A percentile compares a stretch with the other conserved stretches of the same genome.
These are phyloP conservation scores for Dunaliella primolecta DNA, from an alignment of 139 green algal genomes.

Conservation along the genomic window DNA sequence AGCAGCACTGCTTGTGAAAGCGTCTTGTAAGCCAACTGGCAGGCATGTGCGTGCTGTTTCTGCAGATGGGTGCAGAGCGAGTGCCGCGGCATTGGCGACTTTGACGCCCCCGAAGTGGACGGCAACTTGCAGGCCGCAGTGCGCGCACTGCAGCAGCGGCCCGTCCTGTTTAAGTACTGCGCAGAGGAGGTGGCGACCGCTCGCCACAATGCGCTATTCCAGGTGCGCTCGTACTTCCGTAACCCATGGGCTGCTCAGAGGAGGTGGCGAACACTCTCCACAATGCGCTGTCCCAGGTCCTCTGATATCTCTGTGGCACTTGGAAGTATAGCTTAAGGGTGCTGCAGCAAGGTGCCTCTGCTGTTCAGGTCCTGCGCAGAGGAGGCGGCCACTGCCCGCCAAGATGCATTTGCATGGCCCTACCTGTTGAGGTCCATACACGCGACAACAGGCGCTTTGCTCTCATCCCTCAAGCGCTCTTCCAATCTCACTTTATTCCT, in stretches of 20 bases:
- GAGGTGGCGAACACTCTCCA: too few relatives aligned
- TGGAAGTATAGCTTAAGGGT: too few relatives aligned
- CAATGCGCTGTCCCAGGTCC: background rate
- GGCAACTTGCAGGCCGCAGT: slow-evolving; percentile 74
- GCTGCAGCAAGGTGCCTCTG: slow-evolving; percentile 81
- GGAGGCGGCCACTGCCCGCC: slow-evolving; percentile 84
- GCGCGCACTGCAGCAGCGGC: slow-evolving; percentile 72
- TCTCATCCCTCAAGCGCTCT: too few relatives aligned
- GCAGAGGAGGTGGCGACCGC: slow-evolving; percentile 88
- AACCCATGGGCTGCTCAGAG: background rate
- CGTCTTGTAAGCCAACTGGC: too few relatives aligned
- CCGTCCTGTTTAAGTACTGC: slow-evolving; percentile 95
- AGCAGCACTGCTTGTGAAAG: too few relatives aligned
- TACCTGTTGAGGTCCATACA: too few relatives aligned
- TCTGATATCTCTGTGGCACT: too few relatives aligned
- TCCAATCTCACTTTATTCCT: too few relatives aligned
- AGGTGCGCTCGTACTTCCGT: slow-evolving; percentile 1
- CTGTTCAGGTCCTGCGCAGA: slow-evolving; percentile 96
- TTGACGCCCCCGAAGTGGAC: slow-evolving; percentile 84
- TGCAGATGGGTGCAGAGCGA: slow-evolving; percentile 91
- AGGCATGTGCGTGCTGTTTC: too few relatives aligned
- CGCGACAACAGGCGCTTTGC: too few relatives aligned
- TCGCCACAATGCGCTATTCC: slow-evolving; percentile 92
- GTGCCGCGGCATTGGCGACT: slow-evolving; percentile 81
- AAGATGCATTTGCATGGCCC: slow-evolving; percentile 80